Conservation (phyloP, 2,329 filamentous ascomycete species). For the Pseudogymnoascus sp. region DNA sequence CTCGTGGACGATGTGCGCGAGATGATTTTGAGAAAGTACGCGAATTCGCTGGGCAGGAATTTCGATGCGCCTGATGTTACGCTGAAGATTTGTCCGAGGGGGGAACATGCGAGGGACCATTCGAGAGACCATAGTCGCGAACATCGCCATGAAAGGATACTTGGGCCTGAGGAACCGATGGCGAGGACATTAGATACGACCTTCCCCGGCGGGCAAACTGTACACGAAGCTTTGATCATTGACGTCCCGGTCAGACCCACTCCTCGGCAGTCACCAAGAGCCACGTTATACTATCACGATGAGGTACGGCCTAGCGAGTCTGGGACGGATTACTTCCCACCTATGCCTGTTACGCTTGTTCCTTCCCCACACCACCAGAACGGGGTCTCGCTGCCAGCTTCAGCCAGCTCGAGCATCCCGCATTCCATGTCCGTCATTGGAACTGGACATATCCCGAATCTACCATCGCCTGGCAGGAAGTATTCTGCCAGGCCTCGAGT, state of each 20-base stretch:
- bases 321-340: conserved; percentile 77
- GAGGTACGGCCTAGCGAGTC: conserved; percentile 59
- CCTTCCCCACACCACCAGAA: conserved; percentile 28
- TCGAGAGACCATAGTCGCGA: conserved; percentile 40
- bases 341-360: conserved; percentile 42
- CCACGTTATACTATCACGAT: conserved; percentile 50
- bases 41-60: conserved; percentile 78
- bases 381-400: conserved; percentile 21
- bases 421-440: conserved; percentile 74
- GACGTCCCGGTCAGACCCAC: conserved; percentile 72
- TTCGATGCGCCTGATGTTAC: conserved; percentile 89
- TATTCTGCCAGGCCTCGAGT: conserved; percentile 53
- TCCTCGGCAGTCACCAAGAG: conserved; percentile 70
- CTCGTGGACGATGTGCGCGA: conserved; percentile 92
- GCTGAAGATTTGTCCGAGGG: conserved; percentile 60
- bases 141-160: conserved; percentile 53
- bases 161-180: conserved; percentile 84
- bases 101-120: neutral
- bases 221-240: conserved; percentile 86
- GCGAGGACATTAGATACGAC: conserved; percentile 69
- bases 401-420: conserved; percentile 29
- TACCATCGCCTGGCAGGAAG: conserved; percentile 74
- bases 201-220: conserved; percentile 77
- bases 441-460: conserved; percentile 69
- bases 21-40: conserved; percentile 85